These are phyloP conservation scores for Flaveria linearis DNA, from an alignment of 129 eudicot species.

Conservation along the genomic window DNA sequence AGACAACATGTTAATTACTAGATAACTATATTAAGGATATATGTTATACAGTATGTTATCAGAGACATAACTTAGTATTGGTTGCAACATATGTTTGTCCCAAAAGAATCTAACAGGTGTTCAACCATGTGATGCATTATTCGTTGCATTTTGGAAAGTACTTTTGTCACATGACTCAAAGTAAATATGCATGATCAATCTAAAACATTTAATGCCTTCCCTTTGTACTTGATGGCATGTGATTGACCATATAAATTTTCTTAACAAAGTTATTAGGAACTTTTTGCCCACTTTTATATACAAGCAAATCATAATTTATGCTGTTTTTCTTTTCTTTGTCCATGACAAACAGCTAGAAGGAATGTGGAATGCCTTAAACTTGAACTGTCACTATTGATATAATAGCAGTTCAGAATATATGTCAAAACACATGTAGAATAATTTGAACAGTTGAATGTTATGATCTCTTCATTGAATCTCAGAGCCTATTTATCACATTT, in stretches of 20 bases:
- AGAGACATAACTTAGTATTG: constrained; percentile 17
- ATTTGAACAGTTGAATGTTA: neutral
- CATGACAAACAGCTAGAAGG: neutral
- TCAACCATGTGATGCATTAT: constrained; percentile 6
- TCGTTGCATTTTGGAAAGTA: constrained; percentile 11
- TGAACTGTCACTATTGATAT: neutral
- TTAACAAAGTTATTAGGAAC: neutral
- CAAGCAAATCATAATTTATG: too few species aligned
- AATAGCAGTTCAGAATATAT: neutral
- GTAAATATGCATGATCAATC: neutral
- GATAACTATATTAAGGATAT: neutral
- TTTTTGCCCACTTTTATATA: neutral
- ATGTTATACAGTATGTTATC: neutral
- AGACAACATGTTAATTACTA: neutral
- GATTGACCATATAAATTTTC: constrained; percentile 1
- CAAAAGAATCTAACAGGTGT: neutral
- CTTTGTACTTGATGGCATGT: neutral
- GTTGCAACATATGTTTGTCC: constrained; percentile 11
- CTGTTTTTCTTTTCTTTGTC: too few species aligned
- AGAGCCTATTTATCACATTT: constrained; percentile 7
- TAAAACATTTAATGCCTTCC: neutral
- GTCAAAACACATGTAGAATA: neutral
- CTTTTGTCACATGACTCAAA: neutral
- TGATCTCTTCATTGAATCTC: neutral
- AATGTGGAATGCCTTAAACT: constrained; percentile 10